A percentile compares a stretch with the other conserved stretches of the same genome.
These are phyloP conservation scores for Tolypocladium endophyticum DNA, from an alignment of 2,329 filamentous ascomycete genomes.

Conservation along the genomic window DNA sequence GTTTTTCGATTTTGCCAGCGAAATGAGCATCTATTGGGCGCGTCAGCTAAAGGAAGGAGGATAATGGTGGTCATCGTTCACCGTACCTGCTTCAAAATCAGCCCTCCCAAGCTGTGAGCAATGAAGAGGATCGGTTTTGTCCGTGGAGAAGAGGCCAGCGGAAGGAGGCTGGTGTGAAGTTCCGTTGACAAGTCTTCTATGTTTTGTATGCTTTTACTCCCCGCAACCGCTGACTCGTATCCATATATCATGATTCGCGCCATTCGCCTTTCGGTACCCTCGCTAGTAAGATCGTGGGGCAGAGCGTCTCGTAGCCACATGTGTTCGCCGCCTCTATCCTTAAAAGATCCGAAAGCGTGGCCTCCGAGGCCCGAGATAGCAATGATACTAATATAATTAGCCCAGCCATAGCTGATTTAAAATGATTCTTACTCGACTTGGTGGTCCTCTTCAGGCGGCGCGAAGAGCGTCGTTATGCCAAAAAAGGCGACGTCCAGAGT, in stretches of 20 bases:
- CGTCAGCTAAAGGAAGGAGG: background rate
- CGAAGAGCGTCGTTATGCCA: background rate
- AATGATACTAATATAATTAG: background rate
- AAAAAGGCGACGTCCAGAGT: background rate
- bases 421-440: background rate
- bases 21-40: background rate
- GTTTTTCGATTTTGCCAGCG: background rate
- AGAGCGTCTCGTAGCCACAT: background rate
- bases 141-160: background rate
- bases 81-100: background rate
- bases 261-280: background rate
- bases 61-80: background rate
- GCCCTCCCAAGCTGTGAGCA: background rate
- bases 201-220: background rate
- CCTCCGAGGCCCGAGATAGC: background rate
- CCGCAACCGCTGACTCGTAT: background rate
- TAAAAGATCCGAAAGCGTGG: background rate
- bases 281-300: background rate
- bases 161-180: background rate
- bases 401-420: too few relatives aligned
- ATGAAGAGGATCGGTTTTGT: background rate
- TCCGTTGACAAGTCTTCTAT: background rate
- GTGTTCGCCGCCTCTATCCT: background rate
- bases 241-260: background rate
- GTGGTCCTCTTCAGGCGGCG: background rate